phyloP scores from a whole-genome alignment of 2,329 filamentous ascomycete species.

The Dactylonectria macrodidyma region DNA sequence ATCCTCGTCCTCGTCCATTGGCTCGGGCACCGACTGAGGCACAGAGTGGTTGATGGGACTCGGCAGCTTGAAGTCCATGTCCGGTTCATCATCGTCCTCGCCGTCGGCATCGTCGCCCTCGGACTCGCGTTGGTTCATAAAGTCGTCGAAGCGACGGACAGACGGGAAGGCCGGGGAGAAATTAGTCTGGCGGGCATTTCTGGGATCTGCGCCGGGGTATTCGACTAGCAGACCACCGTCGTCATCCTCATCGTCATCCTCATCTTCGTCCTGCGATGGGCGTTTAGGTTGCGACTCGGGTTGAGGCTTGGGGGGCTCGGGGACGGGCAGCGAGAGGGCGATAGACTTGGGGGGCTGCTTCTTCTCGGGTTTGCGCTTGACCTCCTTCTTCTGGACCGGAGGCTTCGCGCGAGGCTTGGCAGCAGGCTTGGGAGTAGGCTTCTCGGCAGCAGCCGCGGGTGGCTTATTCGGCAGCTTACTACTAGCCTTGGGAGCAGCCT shows the following conservation, averaged over 20 bases:
- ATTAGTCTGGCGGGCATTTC: constrained; percentile 53
- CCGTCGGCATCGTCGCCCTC: constrained; percentile 64
- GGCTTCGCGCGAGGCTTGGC: constrained; percentile 45
- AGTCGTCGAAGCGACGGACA: constrained; percentile 67
- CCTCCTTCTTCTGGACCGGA: constrained; percentile 48
- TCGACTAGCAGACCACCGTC: constrained; percentile 72
- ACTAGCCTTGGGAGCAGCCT: constrained; percentile 35
- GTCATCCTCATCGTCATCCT: constrained; percentile 70
- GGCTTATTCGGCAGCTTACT: constrained; percentile 39
- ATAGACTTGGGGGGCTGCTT: constrained; percentile 55
- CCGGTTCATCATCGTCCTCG: constrained; percentile 64
- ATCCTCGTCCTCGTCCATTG: constrained; percentile 49
- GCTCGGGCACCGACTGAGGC: constrained; percentile 45
- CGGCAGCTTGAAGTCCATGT: constrained; percentile 66
- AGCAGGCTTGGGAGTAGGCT: constrained; percentile 35
- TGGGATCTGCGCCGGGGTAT: constrained; percentile 67
- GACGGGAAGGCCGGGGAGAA: constrained; percentile 66
- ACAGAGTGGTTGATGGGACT: constrained; percentile 64
- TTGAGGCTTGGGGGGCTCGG: constrained; percentile 40
- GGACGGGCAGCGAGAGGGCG: constrained; percentile 55
- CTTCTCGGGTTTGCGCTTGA: constrained; percentile 52
- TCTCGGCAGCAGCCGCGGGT: constrained; percentile 17
- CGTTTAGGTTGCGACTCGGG: constrained; percentile 46
- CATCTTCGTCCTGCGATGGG: constrained; percentile 61
- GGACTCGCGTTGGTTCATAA: constrained; percentile 62